phyloP scores from a whole-genome alignment of 2,329 filamentous ascomycete genomes.

The Colletotrichum sidae region DNA sequence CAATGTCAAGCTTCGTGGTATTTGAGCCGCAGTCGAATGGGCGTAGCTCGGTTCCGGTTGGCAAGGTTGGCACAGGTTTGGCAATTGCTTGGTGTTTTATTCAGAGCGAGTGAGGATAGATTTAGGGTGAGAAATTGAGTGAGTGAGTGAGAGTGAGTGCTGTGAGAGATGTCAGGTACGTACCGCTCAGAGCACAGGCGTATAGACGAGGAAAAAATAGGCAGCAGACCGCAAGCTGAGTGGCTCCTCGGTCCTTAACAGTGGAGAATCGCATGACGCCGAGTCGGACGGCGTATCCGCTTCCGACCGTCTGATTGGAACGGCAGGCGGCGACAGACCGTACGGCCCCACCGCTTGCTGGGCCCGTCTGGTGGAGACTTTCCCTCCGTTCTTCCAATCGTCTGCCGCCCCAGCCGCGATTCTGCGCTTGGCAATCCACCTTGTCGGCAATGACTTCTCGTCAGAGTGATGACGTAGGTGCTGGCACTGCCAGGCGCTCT shows the following conservation, averaged over 20 bases:
- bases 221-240: too few relatives aligned
- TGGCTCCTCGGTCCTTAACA: neutral
- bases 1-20: too few relatives aligned
- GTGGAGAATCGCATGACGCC: slow-evolving; percentile 24
- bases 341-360: slow-evolving; percentile 4
- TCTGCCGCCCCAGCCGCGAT: slow-evolving; percentile 19
- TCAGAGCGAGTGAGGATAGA: neutral
- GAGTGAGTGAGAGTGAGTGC: neutral
- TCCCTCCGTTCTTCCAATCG: slow-evolving; percentile 4
- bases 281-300: slow-evolving; percentile 17
- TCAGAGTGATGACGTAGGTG: slow-evolving; percentile 10
- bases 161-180: neutral
- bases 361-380: neutral
- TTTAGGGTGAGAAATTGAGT: neutral
- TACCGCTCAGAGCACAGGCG: too few relatives aligned
- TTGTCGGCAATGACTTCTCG: slow-evolving; percentile 1
- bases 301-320: slow-evolving; percentile 22
- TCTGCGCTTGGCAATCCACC: slow-evolving; percentile 6
- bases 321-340: slow-evolving; percentile 7
- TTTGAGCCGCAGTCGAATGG: slow-evolving; percentile 26
- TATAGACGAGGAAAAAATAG: too few relatives aligned
- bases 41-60: slow-evolving; percentile 4
- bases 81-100: neutral
- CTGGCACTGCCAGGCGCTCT: slow-evolving; percentile 10
- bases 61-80: slow-evolving; percentile 18